Base-by-base conservation (phyloP, 108 stramenopile species). In the Seminavis robusta region DNA sequence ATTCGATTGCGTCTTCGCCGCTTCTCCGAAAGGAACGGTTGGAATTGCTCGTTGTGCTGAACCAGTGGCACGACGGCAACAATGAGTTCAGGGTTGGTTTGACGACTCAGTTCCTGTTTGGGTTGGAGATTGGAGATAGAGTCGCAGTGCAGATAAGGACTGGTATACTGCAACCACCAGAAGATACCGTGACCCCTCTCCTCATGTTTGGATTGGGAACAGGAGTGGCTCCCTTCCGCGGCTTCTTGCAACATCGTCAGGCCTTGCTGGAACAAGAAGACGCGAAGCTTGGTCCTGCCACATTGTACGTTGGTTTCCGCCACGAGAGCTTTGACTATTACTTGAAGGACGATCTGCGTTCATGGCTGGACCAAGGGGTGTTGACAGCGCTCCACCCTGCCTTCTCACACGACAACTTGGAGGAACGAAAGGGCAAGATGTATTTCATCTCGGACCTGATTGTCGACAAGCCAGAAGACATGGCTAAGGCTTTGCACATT, bases 201-300 rank as follows among this genome's bases (percentile, higher is more conserved):
- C 59, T 95, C 31, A 66, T 95, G 47, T 74, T 95, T 38, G 94
- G 94, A 9, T 91, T 92, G 0, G 94, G 94, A 15, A 94, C 94
- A 0, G 94, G 94, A 10, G 77, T 95, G 10, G 94, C 94, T 20
- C 92, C 94, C 25, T 92, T 95, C 67, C 59, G 84, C 19, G 83
- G 84, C 57, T 89, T 94, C 32, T 17, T 95, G 11, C 76, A 74
- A n/a, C 74, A 74, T 36, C 71, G 71, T 13, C 66, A 76, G 56
- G 67, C 62, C 6, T 25, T 52, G 9, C 51, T 29, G 16, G 21
- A 34, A 34, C 9, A 33, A 34, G 51, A 33, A 6, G 33, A 34
- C 10, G n/a, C n/a, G n/a, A 19, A 34, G 17, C 19, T 52, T 6
- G 51, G 51, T 34, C 51, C 51, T 6, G 51, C 51, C 3, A 34